A percentile compares a stretch with the other conserved stretches of the same genome.
These are phyloP conservation scores for Salix viminalis DNA, from an alignment of 345 rosid genomes.

Conservation along the genomic window DNA sequence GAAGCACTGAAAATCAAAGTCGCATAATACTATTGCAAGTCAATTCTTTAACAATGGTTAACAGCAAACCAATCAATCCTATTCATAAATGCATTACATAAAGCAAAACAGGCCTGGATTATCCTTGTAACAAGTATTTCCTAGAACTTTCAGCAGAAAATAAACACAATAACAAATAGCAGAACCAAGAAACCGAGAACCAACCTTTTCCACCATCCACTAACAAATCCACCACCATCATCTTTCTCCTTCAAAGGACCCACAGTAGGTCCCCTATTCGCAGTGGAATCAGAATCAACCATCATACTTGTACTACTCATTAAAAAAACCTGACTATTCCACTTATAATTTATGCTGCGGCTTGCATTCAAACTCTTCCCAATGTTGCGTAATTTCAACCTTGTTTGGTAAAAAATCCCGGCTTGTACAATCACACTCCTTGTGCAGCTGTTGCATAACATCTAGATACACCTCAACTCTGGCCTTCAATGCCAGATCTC, in stretches of 20 bases:
- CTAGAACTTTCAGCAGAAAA: neutral
- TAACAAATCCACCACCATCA: constrained; percentile 61
- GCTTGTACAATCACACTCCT: constrained; percentile 61
- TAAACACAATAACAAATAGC: neutral
- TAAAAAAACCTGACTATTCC: constrained; percentile 27
- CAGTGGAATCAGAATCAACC: constrained; percentile 63
- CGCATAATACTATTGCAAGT: neutral
- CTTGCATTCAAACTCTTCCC: constrained; percentile 37
- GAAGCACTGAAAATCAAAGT: neutral
- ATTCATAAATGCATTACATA: neutral
- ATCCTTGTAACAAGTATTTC: neutral
- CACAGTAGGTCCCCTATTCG: constrained; percentile 34
- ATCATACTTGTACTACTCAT: constrained; percentile 50
- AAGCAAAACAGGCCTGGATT: neutral
- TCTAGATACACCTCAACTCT: constrained; percentile 39
- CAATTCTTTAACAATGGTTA: neutral
- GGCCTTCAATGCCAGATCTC: constrained; percentile 32
- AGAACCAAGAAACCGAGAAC: constrained; percentile 7
- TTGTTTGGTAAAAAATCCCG: constrained; percentile 40
- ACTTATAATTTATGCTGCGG: constrained; percentile 25
- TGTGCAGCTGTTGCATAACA: constrained; percentile 71
- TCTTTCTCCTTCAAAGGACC: constrained; percentile 52
- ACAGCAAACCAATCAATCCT: neutral
- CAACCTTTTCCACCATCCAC: constrained; percentile 94
- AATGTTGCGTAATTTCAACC: constrained; percentile 26